phyloP scores from a whole-genome alignment of 176 grass and related monocot genomes.

The Oryza brachyantha region DNA sequence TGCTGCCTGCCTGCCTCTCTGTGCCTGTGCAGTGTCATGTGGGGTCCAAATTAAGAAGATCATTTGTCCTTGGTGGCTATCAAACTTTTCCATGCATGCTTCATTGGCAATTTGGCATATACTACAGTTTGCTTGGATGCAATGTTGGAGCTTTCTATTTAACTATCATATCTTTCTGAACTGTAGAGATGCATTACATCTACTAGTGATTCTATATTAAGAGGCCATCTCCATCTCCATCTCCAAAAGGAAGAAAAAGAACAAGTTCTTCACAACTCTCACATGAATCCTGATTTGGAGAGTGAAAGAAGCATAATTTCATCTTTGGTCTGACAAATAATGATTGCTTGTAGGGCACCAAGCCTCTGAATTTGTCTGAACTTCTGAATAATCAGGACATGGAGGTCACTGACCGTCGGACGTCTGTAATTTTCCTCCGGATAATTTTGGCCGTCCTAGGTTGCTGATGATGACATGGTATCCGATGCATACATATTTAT shows the following conservation, averaged over 20 bases:
- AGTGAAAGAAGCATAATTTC: not conserved
- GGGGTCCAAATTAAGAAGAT: constrained; percentile 6
- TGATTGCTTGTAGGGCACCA: not conserved
- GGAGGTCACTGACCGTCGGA: not conserved
- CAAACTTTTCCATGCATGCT: not conserved
- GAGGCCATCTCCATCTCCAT: not conserved
- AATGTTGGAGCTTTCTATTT: not conserved
- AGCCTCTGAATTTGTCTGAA: not conserved
- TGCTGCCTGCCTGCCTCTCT: not conserved
- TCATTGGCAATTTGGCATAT: constrained; percentile 22
- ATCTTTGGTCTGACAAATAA: constrained; percentile 4
- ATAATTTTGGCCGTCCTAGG: not conserved
- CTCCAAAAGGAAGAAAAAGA: not conserved
- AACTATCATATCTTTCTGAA: constrained; percentile 7
- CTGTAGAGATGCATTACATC: not conserved
- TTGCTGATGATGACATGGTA: not conserved
- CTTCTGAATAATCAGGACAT: not conserved
- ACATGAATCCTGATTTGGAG: not conserved
- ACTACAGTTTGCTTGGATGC: not conserved
- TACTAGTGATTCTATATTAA: not conserved
- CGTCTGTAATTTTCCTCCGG: not conserved
- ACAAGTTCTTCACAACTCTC: not conserved
- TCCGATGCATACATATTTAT: constrained; percentile 2
- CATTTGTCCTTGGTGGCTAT: not conserved
- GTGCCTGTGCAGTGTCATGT: constrained; percentile 9